These are phyloP conservation scores for Cucurbita argyrosperma DNA, from an alignment of 306 rosid species.

Conservation along the genomic window DNA sequence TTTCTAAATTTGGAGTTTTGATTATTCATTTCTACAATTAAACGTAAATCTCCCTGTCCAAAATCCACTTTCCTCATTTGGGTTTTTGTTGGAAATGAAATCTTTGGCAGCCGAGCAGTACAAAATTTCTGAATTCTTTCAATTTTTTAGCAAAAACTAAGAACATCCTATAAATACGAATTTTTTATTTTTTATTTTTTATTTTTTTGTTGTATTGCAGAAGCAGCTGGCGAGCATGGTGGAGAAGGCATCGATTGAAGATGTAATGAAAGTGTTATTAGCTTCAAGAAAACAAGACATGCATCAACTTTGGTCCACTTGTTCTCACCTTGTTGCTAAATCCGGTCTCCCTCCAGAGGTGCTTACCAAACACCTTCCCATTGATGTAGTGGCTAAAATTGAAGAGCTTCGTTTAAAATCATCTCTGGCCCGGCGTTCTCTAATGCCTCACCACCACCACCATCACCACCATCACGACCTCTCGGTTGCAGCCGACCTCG, in stretches of 20 bases:
- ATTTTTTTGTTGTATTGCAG: constrained; percentile 14
- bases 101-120: background rate
- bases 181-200: background rate
- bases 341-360: constrained; percentile 90
- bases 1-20: constrained; percentile 39
- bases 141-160: background rate
- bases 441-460: constrained; percentile 39
- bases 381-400: constrained; percentile 67
- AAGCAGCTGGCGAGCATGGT: constrained; percentile 98
- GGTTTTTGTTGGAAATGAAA: constrained; percentile 10
- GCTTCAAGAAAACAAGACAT: constrained; percentile 97
- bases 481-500: constrained; percentile 60
- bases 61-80: constrained; percentile 68
- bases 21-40: constrained; percentile 24
- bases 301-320: constrained; percentile 93
- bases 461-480: constrained; percentile 42
- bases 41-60: constrained; percentile 6
- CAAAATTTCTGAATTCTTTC: no score
- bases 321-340: constrained; percentile 83
- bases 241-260: constrained; percentile 89
- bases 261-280: constrained; percentile 86
- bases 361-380: constrained; percentile 77
- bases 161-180: background rate
- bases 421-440: constrained; percentile 56
- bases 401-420: constrained; percentile 90